phyloP scores from a whole-genome alignment of 208 protist genomes.

The Acanthamoeba culbertsoni region DNA sequence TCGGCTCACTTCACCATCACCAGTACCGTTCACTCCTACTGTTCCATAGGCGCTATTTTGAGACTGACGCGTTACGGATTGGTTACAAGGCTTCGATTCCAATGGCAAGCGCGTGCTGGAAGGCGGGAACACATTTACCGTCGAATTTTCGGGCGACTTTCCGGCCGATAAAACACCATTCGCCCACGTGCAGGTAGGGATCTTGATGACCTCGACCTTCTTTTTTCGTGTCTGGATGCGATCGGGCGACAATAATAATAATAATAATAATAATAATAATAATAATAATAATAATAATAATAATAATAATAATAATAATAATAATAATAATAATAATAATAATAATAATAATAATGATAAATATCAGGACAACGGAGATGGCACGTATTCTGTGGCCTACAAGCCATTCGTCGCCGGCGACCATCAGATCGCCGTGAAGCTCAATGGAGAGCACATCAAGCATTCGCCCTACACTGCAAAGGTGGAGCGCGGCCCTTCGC shows the following conservation, averaged over 20 bases:
- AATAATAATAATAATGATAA: not conserved
- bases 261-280: too few relatives aligned
- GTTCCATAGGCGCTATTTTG: too few relatives aligned
- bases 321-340: too few relatives aligned
- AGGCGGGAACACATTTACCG: slow-evolving; percentile 43
- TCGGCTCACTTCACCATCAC: slow-evolving; percentile 45
- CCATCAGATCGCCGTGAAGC: slow-evolving; percentile 27
- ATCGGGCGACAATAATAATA: too few relatives aligned
- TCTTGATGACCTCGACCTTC: not conserved
- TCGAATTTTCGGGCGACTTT: slow-evolving; percentile 45
- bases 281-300: too few relatives aligned
- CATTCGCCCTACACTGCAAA: slow-evolving; percentile 15
- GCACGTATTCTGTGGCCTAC: slow-evolving; percentile 38
- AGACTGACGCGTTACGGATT: too few relatives aligned
- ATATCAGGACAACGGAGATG: slow-evolving; percentile 18
- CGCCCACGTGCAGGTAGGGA: not conserved
- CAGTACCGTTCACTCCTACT: not conserved
- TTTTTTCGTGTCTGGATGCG: too few relatives aligned
- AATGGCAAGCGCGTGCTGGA: slow-evolving; percentile 43
- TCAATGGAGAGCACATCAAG: slow-evolving; percentile 43
- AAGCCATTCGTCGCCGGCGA: slow-evolving; percentile 20
- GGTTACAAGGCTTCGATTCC: not conserved
- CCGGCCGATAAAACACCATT: slow-evolving; percentile 5
- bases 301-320: too few relatives aligned
- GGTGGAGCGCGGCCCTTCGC: not conserved